Base-by-base conservation (phyloP, 2,329 filamentous ascomycete species). In the Colletotrichum sp. region DNA sequence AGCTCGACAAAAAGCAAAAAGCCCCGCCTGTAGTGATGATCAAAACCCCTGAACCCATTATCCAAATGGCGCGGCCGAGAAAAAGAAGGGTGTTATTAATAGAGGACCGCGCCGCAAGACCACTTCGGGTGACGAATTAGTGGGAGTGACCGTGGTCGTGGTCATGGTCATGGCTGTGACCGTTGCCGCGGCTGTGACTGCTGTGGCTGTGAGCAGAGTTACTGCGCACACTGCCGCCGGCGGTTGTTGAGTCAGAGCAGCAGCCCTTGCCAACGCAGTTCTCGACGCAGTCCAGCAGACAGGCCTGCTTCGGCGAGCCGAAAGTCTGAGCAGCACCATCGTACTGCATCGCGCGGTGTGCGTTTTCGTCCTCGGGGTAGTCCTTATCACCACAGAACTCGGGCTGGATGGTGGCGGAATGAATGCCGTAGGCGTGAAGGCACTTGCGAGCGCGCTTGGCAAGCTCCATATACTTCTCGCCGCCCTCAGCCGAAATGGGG, bases 371-470 rank as follows among this genome's bases (percentile, higher is more conserved):
- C 52, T 86, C 85, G 71, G 81, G 82, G 77, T 88, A 89, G 67
- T 84, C 83, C 55, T 85, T 81, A 78, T 91, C 91, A 30, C 91
- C 83, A 77, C 91, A 92, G 79, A 93, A 99, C 84, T 99, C 97
- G 8, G 97, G 97, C 85, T 99, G 97, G 80, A 99, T 99, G 15
- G 97, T 99, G 43, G 96, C 96, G 48, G 95, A 98, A 87, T 99
- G 97, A 78, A 99, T 99, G 72, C 97, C 96, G 80, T 98, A 98
- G 43, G 92, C 96, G 84, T 99, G 97, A 5, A 99, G 92, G 81
- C 97, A 99, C 81, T 93, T 93, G 64, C 96, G 91, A 21, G 98
- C 94, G 72, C 94, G 93, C 75, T 92, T 92, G 24, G 96, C 95
- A 52, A 99, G 90, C 78, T 93, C 91, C 96, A 99, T 99, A 86